phyloP scores from a whole-genome alignment of 208 protist genomes.

The Angomonas deanei region DNA sequence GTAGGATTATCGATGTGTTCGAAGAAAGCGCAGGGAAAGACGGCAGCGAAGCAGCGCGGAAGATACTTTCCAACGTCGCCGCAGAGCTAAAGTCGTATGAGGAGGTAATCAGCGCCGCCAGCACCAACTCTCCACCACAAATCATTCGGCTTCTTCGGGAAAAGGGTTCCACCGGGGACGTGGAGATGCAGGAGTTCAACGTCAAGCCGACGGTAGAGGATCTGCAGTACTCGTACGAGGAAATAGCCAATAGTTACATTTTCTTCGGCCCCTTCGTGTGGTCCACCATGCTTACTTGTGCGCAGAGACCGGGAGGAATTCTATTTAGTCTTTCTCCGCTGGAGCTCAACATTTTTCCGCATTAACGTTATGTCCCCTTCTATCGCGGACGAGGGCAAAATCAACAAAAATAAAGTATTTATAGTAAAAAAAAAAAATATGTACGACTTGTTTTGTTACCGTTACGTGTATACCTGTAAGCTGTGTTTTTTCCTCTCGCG shows the following conservation, averaged over 20 bases:
- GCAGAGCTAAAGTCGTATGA: conserved; percentile 35
- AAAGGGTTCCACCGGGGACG: background rate
- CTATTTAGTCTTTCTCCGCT: conserved; percentile 42
- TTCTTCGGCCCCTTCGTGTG: conserved; percentile 87
- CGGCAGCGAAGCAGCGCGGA: background rate
- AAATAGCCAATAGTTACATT: conserved; percentile 70
- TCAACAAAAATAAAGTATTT: background rate
- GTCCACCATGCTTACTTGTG: conserved; percentile 54
- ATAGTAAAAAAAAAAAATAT: conserved; percentile 2
- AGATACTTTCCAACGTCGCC: conserved; percentile 17
- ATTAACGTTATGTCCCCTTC: conserved; percentile 6
- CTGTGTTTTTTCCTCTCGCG: background rate
- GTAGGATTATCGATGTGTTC: conserved; percentile 17
- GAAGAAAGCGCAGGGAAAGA: background rate
- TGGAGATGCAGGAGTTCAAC: background rate
- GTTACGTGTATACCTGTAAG: background rate
- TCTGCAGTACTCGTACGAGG: conserved; percentile 70
- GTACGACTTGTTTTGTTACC: background rate
- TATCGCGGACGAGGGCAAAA: background rate
- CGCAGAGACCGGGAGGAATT: conserved; percentile 42
- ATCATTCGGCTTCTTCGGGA: background rate
- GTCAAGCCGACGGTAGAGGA: background rate
- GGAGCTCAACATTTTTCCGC: conserved; percentile 42
- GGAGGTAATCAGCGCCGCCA: conserved; percentile 35
- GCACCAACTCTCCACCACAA: background rate